Evolutionary conservation across 2,329 filamentous ascomycete species (phyloP).

Genomic region (Truncatella angustata): DNA sequence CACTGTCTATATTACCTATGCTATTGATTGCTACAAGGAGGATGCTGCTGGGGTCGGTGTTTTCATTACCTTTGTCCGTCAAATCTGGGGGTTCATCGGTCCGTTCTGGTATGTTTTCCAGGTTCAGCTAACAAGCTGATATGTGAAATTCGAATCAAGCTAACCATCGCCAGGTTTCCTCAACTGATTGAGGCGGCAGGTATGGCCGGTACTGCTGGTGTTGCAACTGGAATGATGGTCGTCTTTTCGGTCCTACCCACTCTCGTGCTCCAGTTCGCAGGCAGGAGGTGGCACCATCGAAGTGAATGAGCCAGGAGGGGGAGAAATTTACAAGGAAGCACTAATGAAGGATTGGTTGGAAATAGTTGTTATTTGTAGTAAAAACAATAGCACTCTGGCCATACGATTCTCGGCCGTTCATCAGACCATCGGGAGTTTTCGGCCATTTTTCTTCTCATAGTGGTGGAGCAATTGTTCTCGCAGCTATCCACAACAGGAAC

Average conservation of each 20-base stretch:
- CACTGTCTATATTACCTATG: slow-evolving; percentile 58
- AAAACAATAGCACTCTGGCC: not conserved
- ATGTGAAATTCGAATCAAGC: slow-evolving; percentile 18
- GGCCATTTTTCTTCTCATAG: no score
- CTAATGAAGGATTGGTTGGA: no score
- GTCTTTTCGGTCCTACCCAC: slow-evolving; percentile 15
- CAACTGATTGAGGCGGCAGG: slow-evolving; percentile 35
- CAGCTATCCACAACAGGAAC: no score
- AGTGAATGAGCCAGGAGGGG: not conserved
- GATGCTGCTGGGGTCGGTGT: slow-evolving; percentile 54
- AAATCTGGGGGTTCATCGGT: slow-evolving; percentile 52
- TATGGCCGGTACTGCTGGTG: slow-evolving; percentile 30
- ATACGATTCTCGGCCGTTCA: not conserved
- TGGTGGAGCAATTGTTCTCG: no score
- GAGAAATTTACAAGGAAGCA: not conserved
- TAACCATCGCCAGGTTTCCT: slow-evolving; percentile 32
- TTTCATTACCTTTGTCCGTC: slow-evolving; percentile 55
- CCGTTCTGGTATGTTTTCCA: slow-evolving; percentile 26
- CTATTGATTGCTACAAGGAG: slow-evolving; percentile 54
- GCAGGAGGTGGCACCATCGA: slow-evolving; percentile 10
- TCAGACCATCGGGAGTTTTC: not conserved
- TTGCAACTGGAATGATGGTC: slow-evolving; percentile 34
- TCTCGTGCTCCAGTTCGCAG: slow-evolving; percentile 16
- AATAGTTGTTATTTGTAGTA: not conserved
- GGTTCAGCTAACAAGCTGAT: no score